Evolutionary conservation across 2,329 filamentous ascomycete genomes (phyloP).

Genomic region (Pochonia chlamydosporia): DNA sequence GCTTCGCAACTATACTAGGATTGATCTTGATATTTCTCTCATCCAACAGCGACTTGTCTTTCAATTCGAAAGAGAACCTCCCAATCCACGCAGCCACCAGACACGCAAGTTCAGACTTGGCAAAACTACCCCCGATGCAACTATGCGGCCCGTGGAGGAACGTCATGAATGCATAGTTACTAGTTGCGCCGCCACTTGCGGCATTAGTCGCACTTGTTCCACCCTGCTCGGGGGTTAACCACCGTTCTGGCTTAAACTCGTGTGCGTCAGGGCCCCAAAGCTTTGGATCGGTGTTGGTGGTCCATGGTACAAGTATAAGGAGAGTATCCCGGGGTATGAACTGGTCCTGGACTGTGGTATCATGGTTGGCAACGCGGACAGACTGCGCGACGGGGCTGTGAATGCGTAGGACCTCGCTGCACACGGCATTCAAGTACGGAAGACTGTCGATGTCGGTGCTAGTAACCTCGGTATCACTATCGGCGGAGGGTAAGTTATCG

Average conservation of each 20-base stretch:
- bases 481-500: slow-evolving; percentile 23
- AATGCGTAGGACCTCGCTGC: slow-evolving; percentile 36
- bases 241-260: slow-evolving; percentile 31
- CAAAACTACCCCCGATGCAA: slow-evolving; percentile 48
- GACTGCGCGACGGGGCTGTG: slow-evolving; percentile 30
- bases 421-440: slow-evolving; percentile 34
- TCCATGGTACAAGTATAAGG: slow-evolving; percentile 24
- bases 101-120: slow-evolving; percentile 77
- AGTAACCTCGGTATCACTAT: slow-evolving; percentile 15
- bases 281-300: slow-evolving; percentile 21
- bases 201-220: slow-evolving; percentile 10
- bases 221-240: slow-evolving; percentile 18
- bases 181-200: slow-evolving; percentile 14
- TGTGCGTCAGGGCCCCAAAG: slow-evolving; percentile 31
- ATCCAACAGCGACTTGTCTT: slow-evolving; percentile 55
- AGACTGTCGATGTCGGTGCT: slow-evolving; percentile 9
- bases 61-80: slow-evolving; percentile 58
- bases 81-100: slow-evolving; percentile 72
- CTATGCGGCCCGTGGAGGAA: slow-evolving; percentile 58
- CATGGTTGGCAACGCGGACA: slow-evolving; percentile 23
- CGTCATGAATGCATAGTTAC: slow-evolving; percentile 68
- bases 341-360: slow-evolving; percentile 26
- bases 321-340: slow-evolving; percentile 29
- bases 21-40: slow-evolving; percentile 62
- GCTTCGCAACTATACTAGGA: slow-evolving; percentile 12